Base-by-base conservation (phyloP, 345 rosid genomes). In the Pugionium dolabratum region DNA sequence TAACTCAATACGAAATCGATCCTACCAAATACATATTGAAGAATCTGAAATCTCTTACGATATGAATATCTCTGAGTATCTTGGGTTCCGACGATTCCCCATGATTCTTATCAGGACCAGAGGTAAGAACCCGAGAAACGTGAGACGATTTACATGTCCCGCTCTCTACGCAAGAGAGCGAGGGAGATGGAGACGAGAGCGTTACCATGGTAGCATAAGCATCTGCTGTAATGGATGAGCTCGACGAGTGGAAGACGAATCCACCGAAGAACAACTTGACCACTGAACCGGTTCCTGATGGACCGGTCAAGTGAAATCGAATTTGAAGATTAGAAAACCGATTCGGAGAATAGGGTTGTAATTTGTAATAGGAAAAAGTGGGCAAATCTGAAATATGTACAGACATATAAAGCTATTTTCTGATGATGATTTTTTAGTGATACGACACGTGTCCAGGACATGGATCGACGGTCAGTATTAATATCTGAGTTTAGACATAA, bases 61-160 rank as follows among this genome's bases (percentile, higher is more conserved):
- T 81, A 71, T 91, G 97, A 40, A 91, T 85, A 80, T 88, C 83
- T 71, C 76, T 86, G 64, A 82, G 72, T 61, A 43, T 73, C 6
- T 63, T 78, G 42, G 82, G 51, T 48, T 69, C 57, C 32, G 76
- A 65, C 9, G 59, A 55, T 34, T 76, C 81, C 58, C 55, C 62
- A 68, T 73, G 48, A 60, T 31, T 42, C 59, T 57, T 26, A 61
- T 75, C 80, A 2, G 83, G 58, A 64, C 77, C 76, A 9, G 80
- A 62, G 45, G 55, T 30, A 10, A 71, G 50, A 39, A 88, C 67
- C 28, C 40, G 89, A 9, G 91, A 85, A 74, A 87, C 75, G 47
- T 78, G 79, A 27, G 79, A 67, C 0, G 64, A 4, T 78, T 62
- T 76, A 74, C 67, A 80, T 9, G 80, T 72, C 11, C 70, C 81